Evolutionary conservation across 2,329 filamentous ascomycete species (phyloP), one percentile per base, ranked within the genome.

Genomic region (Phyllosticta citrichinensis): DNA sequence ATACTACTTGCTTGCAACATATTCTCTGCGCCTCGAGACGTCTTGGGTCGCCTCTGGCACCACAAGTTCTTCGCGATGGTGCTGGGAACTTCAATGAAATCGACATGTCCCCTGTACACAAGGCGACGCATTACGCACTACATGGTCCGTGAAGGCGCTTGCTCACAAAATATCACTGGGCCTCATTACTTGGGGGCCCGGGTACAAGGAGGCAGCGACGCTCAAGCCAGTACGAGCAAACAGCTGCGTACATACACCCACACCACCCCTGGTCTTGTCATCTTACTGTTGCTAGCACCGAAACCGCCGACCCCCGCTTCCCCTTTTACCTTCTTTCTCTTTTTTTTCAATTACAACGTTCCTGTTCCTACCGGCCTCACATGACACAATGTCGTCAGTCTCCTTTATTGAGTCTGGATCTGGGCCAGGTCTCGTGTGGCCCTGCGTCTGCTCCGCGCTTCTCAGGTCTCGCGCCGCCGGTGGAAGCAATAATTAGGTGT

Each of bases 81-180:
- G 33, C 33, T 40, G 14, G 33, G 14, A 40, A 40, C 33, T 14
- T 10, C 19, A 61, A 61, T 61, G 47, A 61, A 52, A 61, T 61
- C 58, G 53, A 56, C 58, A 61, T 54, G 58, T 61, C 58, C 55
- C 52, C 58, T 60, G 30, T 54, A 52, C 27, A 14, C 24, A 60
- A 8, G 27, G 52, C 51, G 17, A 55, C 54, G 52, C 33, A 40
- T 40, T 11, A 40, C 11, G 33, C 33, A 40, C 33, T 17, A 10
- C 33, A 2, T 40, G 33, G 33, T 40, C 33, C 33, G 33, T 40
- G 33, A 40, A 2, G 33, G 33, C 33, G 33, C 33, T 40, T 11
- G 33, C 33, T 9, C 14, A 5, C 14, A 40, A 12, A 40, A 3
- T 11, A 40, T 17, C 33, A 17, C 33, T 1, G 11, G 6, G 11